Conservation (phyloP, 179 eudicot species). For the Camellia oleifera region DNA sequence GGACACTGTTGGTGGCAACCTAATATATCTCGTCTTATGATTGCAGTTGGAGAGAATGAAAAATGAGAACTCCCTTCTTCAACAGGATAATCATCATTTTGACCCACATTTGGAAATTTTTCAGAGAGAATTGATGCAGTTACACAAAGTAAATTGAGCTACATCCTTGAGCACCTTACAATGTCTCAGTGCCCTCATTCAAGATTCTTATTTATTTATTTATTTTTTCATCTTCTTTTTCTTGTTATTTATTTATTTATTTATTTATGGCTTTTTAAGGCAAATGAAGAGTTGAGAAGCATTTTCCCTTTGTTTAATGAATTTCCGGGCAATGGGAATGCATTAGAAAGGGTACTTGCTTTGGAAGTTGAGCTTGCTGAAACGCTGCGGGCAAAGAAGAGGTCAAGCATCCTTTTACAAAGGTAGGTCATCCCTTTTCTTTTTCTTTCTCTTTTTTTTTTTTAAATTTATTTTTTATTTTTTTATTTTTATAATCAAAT, state of each 20-base stretch:
- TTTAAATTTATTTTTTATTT: too few relatives aligned
- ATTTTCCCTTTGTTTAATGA: conserved; percentile 60
- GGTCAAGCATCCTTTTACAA: conserved; percentile 63
- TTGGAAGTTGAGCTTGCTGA: conserved; percentile 97
- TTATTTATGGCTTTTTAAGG: conserved; percentile 34
- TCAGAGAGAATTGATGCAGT: conserved; percentile 53
- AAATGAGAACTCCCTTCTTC: conserved; percentile 53
- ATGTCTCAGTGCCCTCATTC: not conserved
- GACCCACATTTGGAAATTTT: conserved; percentile 40
- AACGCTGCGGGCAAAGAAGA: conserved; percentile 69
- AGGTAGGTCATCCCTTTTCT: conserved; percentile 44
- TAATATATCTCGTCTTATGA: conserved; percentile 9
- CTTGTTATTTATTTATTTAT: not conserved
- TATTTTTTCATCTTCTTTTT: not conserved
- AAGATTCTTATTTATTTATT: not conserved
- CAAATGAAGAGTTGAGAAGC: conserved; percentile 64
- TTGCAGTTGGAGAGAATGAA: conserved; percentile 81
- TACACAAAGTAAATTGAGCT: conserved; percentile 56
- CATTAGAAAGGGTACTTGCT: conserved; percentile 92
- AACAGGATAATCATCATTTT: conserved; percentile 32
- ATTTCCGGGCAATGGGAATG: conserved; percentile 61
- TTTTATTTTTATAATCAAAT: too few relatives aligned
- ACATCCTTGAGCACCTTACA: not conserved
- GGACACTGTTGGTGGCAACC: not conserved
- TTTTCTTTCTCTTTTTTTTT: not conserved